These are phyloP conservation scores for Aureobasidium mangrovei DNA, from an alignment of 2,329 filamentous ascomycete genomes.

Conservation along the genomic window DNA sequence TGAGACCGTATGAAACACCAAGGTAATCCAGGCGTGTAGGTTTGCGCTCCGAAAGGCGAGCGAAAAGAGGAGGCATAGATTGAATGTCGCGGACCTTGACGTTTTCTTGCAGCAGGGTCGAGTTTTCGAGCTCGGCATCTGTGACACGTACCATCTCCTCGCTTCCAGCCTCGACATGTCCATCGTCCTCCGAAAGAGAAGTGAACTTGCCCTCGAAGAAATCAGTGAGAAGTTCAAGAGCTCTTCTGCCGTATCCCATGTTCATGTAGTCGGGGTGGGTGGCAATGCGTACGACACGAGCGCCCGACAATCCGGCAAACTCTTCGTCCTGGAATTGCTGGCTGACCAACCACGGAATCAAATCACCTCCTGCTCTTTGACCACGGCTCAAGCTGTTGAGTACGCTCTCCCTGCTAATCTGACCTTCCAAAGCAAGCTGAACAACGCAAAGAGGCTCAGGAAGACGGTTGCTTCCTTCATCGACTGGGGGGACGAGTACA, in stretches of 20 bases:
- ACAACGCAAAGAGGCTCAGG: slow-evolving; percentile 93
- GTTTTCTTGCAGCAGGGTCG: slow-evolving; percentile 73
- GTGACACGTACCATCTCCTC: slow-evolving; percentile 64
- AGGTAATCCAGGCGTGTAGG: slow-evolving; percentile 81
- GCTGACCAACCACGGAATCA: slow-evolving; percentile 95
- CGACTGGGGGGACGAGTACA: slow-evolving; percentile 79
- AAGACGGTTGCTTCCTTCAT: slow-evolving; percentile 65
- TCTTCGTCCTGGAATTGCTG: slow-evolving; percentile 98
- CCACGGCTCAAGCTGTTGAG: slow-evolving; percentile 82
- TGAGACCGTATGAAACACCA: slow-evolving; percentile 91
- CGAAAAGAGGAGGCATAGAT: slow-evolving; percentile 87
- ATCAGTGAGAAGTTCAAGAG: slow-evolving; percentile 75
- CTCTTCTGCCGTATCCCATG: slow-evolving; percentile 90
- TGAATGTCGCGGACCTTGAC: slow-evolving; percentile 83
- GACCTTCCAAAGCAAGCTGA: slow-evolving; percentile 87
- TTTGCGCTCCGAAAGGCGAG: slow-evolving; percentile 73
- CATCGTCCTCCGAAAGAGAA: slow-evolving; percentile 65
- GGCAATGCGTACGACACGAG: slow-evolving; percentile 85
- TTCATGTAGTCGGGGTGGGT: slow-evolving; percentile 87
- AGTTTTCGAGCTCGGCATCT: slow-evolving; percentile 68
- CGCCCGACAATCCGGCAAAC: slow-evolving; percentile 87
- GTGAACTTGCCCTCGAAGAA: slow-evolving; percentile 94
- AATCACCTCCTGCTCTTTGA: slow-evolving; percentile 78
- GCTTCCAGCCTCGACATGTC: slow-evolving; percentile 33
- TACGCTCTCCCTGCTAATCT: slow-evolving; percentile 88